These are phyloP conservation scores for Quercus wislizeni DNA, from an alignment of 306 rosid species.

Conservation along the genomic window DNA sequence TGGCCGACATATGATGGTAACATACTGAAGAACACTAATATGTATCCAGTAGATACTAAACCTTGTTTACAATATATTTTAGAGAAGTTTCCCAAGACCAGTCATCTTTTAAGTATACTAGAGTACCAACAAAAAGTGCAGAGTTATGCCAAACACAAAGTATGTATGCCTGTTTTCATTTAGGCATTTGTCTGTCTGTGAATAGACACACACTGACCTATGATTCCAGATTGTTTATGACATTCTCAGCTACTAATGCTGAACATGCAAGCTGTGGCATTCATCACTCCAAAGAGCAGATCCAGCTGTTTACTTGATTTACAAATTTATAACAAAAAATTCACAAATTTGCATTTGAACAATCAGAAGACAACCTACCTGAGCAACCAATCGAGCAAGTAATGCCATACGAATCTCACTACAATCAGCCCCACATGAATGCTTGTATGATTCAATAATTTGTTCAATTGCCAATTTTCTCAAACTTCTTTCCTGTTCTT, in stretches of 20 bases:
- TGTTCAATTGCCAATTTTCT: conserved; percentile 67
- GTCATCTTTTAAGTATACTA: not conserved
- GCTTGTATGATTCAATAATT: conserved; percentile 67
- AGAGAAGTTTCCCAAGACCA: not conserved
- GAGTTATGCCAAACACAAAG: not conserved
- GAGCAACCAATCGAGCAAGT: conserved; percentile 92
- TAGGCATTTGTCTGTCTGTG: not conserved
- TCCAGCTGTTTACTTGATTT: conserved; percentile 4
- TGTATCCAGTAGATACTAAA: not conserved
- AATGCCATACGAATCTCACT: conserved; percentile 75
- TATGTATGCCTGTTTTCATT: not conserved
- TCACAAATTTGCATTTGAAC: not conserved
- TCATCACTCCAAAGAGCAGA: not conserved
- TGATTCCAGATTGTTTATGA: not conserved
- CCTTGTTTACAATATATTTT: not conserved
- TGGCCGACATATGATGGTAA: too few species aligned
- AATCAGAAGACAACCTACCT: conserved; percentile 46
- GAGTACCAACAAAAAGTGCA: not conserved
- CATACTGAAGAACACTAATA: too few species aligned
- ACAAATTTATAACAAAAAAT: not conserved
- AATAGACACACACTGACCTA: not conserved
- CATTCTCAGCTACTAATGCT: conserved; percentile 14
- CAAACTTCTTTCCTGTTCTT: conserved; percentile 63
- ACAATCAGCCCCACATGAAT: conserved; percentile 54
- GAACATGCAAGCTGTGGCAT: conserved; percentile 12